Conservation (phyloP, 2,329 filamentous ascomycete genomes). For the Colletotrichum sp. region DNA sequence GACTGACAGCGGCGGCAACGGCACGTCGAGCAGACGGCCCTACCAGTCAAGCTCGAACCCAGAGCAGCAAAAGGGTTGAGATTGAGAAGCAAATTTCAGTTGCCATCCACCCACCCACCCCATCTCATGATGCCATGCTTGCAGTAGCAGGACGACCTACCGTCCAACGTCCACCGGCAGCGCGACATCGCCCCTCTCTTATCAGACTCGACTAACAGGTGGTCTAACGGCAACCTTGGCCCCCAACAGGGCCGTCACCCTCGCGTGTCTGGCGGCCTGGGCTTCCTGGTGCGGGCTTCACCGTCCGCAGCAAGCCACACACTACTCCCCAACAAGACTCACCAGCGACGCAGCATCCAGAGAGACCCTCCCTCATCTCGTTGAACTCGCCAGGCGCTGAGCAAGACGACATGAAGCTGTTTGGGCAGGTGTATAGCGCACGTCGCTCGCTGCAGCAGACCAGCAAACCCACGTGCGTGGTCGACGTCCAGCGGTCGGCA, state of each 20-base stretch:
- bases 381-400: background rate
- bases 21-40: background rate
- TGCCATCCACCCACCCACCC: background rate
- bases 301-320: background rate
- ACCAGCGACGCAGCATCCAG: background rate
- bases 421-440: background rate
- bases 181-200: constrained; percentile 22
- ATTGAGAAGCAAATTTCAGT: background rate
- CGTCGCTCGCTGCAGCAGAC: background rate
- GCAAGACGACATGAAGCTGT: background rate
- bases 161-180: constrained; percentile 7
- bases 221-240: background rate
- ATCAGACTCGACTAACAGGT: background rate
- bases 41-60: background rate
- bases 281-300: background rate
- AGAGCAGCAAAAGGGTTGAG: background rate
- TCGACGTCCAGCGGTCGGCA: constrained; percentile 5
- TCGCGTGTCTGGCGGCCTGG: background rate
- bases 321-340: background rate
- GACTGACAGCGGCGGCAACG: background rate
- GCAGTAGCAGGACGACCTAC: constrained; percentile 6
- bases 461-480: background rate
- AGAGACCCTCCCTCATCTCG: background rate
- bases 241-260: background rate
- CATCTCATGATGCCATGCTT: constrained; percentile 7